phyloP scores from a whole-genome alignment of 2,329 filamentous ascomycete species.

The Ascochyta viciae-villosae region DNA sequence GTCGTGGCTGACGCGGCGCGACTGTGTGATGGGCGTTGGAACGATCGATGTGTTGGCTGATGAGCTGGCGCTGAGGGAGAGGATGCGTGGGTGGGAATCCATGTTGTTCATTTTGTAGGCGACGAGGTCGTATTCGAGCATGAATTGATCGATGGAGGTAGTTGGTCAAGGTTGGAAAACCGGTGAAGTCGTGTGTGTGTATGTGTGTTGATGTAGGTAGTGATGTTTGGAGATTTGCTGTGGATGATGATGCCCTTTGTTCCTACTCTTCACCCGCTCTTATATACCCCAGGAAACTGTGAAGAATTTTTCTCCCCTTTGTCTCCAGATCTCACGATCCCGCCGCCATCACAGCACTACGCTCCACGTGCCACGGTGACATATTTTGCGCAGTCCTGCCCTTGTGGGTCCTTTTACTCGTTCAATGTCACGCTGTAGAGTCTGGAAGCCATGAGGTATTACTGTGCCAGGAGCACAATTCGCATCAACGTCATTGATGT shows the following conservation, averaged over 20 bases:
- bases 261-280: not conserved
- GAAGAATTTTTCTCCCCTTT: conserved; percentile 13
- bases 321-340: conserved; percentile 20
- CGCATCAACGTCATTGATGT: conserved; percentile 14
- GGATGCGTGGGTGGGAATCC: conserved; percentile 32
- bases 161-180: not conserved
- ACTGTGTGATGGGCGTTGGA: conserved; percentile 21
- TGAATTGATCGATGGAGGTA: not conserved
- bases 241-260: conserved; percentile 8
- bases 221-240: not conserved
- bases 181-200: not conserved
- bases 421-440: conserved; percentile 12
- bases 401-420: conserved; percentile 9
- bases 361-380: conserved; percentile 6
- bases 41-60: conserved; percentile 9
- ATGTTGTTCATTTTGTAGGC: conserved; percentile 28
- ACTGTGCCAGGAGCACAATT: not conserved
- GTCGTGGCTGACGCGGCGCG: conserved; percentile 27
- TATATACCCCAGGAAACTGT: conserved; percentile 2
- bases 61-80: conserved; percentile 24
- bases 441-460: conserved; percentile 9
- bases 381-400: not conserved
- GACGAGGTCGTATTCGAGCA: conserved; percentile 13
- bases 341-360: conserved; percentile 8
- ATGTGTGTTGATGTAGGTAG: not conserved